A percentile compares a stretch with the other conserved stretches of the same genome.
Evolutionary conservation across 208 protist genomes (phyloP).

Genomic region (Wallacemonas sp.): DNA sequence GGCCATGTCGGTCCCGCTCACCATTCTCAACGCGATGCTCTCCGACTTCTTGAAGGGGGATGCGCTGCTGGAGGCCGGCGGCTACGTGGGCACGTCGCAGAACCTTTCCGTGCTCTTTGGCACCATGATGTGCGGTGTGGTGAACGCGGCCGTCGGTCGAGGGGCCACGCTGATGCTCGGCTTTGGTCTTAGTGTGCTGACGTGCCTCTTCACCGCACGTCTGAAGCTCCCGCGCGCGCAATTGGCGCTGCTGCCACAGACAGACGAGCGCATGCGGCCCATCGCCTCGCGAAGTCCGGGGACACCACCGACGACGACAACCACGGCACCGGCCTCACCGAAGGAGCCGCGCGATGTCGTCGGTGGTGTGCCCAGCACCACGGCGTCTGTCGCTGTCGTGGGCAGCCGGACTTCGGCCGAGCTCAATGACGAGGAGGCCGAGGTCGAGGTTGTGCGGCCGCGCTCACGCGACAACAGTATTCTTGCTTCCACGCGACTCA

Average conservation of each 20-base stretch:
- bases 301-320: not conserved
- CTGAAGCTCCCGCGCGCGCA: constrained; percentile 9
- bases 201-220: constrained; percentile 16
- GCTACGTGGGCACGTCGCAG: constrained; percentile 40
- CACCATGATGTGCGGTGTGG: constrained; percentile 37
- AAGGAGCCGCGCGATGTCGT: no score
- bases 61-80: constrained; percentile 37
- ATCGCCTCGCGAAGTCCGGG: not conserved
- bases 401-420: no score
- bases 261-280: constrained; percentile 4
- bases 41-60: constrained; percentile 42
- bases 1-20: constrained; percentile 41
- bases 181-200: constrained; percentile 3
- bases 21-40: constrained; percentile 40
- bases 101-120: constrained; percentile 30
- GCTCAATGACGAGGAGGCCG: not conserved
- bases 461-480: not conserved
- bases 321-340: not conserved
- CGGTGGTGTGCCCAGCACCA: no score
- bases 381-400: no score
- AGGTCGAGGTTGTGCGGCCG: not conserved
- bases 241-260: not conserved
- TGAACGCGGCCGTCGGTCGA: constrained; percentile 28
- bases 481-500: constrained; percentile 5
- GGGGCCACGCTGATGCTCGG: constrained; percentile 25